phyloP scores from a whole-genome alignment of 495 filamentous ascomycete species.

The Lindgomyces ingoldianus region DNA sequence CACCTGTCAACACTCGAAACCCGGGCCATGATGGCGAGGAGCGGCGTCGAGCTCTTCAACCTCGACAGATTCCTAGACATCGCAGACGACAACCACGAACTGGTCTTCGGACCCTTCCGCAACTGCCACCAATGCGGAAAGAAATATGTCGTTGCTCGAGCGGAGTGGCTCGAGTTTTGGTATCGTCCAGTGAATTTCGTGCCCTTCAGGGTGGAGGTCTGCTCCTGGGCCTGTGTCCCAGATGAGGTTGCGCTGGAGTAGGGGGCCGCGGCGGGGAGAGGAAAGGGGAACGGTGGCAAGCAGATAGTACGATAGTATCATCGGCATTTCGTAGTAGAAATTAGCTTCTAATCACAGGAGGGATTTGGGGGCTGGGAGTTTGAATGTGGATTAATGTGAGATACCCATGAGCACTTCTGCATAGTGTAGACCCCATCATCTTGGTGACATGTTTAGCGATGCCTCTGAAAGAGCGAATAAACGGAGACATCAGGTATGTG shows the following conservation, averaged over 20 bases:
- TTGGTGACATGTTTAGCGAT: too few relatives aligned
- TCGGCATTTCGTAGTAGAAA: too few relatives aligned
- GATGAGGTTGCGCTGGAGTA: background rate
- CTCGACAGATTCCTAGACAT: background rate
- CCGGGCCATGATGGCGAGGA: background rate
- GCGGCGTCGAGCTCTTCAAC: background rate
- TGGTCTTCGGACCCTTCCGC: background rate
- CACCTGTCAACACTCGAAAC: background rate
- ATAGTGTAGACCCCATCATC: too few relatives aligned
- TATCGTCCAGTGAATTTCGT: background rate
- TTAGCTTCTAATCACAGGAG: too few relatives aligned
- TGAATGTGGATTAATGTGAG: too few relatives aligned
- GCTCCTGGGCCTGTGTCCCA: constrained; percentile 21
- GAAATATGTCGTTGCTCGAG: background rate
- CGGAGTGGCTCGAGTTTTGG: background rate
- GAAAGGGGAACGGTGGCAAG: too few relatives aligned
- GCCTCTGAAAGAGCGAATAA: too few relatives aligned
- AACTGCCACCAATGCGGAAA: background rate
- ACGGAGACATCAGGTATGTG: too few relatives aligned
- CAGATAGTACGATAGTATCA: too few relatives aligned
- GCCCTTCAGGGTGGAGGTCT: constrained; percentile 10
- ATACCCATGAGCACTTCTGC: too few relatives aligned
- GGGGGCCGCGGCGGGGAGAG: too few relatives aligned
- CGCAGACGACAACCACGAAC: background rate
- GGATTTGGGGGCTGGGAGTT: too few relatives aligned